A percentile compares a stretch with the other conserved stretches of the same genome.
Conservation (phyloP, 2,329 filamentous ascomycete genomes). For the Xylogone sp. region DNA sequence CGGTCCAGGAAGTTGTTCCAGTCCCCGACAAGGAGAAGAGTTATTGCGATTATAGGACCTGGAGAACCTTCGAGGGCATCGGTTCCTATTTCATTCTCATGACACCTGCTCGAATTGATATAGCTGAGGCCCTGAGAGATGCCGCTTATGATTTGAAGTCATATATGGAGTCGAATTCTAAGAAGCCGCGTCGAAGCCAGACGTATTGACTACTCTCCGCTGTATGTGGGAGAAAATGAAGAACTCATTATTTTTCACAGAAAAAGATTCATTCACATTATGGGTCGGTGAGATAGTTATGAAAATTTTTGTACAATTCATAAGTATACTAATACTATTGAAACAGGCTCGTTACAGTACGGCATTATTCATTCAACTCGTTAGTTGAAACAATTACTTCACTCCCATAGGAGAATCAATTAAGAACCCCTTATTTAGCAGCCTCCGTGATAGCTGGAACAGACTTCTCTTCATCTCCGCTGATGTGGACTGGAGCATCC, state of each 20-base stretch:
- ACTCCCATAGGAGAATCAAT: too few species aligned
- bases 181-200: background rate
- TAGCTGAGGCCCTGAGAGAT: constrained; percentile 6
- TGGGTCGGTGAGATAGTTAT: background rate
- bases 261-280: background rate
- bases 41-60: constrained; percentile 18
- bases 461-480: background rate
- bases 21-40: constrained; percentile 7
- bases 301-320: background rate
- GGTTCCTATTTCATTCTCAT: constrained; percentile 18
- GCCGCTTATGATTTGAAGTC: constrained; percentile 10
- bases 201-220: background rate
- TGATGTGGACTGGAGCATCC: background rate
- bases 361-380: background rate
- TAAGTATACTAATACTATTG: background rate
- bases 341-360: background rate
- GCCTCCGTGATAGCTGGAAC: background rate
- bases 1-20: constrained; percentile 17
- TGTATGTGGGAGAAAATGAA: too few species aligned
- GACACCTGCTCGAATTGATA: constrained; percentile 11
- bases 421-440: background rate
- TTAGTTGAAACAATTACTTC: too few species aligned
- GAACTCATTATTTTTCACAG: too few species aligned
- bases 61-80: constrained; percentile 12
- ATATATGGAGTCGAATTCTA: constrained; percentile 6